A percentile compares a stretch with the other conserved stretches of the same genome.
phyloP scores from a whole-genome alignment of 495 filamentous ascomycete species.

The Coniosporium apollinis region DNA sequence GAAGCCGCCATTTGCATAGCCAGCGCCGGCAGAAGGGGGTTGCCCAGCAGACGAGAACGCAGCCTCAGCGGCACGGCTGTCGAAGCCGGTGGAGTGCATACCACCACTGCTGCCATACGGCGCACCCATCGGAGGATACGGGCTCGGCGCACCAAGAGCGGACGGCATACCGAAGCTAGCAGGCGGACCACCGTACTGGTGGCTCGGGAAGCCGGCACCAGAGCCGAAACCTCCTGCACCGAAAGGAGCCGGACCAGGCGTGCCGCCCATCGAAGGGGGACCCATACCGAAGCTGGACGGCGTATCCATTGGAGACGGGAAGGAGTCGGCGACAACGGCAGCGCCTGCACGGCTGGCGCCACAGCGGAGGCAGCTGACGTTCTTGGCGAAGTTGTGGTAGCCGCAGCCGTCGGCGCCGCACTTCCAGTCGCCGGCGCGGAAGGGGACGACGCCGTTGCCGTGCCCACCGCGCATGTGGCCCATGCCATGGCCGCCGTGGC shows the following conservation, averaged over 20 bases:
- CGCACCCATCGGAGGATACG: slow-evolving; percentile 66
- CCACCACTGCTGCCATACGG: slow-evolving; percentile 40
- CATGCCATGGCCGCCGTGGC: slow-evolving; percentile 55
- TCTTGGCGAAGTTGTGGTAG: slow-evolving; percentile 99
- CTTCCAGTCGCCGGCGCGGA: slow-evolving; percentile 97
- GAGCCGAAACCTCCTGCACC: slow-evolving; percentile 55
- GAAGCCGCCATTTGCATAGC: slow-evolving; percentile 11
- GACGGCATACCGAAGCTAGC: slow-evolving; percentile 84
- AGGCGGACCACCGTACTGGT: slow-evolving; percentile 76
- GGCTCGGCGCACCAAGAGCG: slow-evolving; percentile 59
- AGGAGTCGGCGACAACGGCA: slow-evolving; percentile 85
- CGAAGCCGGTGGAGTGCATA: slow-evolving; percentile 54
- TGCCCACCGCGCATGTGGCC: slow-evolving; percentile 52
- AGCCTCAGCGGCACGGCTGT: slow-evolving; percentile 80
- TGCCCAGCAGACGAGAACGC: slow-evolving; percentile 75
- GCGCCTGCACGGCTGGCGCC: slow-evolving; percentile 87
- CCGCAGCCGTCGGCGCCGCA: slow-evolving; percentile 95
- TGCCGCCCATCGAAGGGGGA: slow-evolving; percentile 56
- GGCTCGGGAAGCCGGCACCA: slow-evolving; percentile 52
- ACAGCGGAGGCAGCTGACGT: slow-evolving; percentile 90
- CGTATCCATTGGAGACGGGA: slow-evolving; percentile 77
- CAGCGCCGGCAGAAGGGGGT: slow-evolving; percentile 39
- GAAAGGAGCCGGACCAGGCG: slow-evolving; percentile 71
- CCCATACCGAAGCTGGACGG: slow-evolving; percentile 62
- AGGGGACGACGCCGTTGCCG: slow-evolving; percentile 80